A percentile compares a stretch with the other conserved stretches of the same genome.
Evolutionary conservation across 1,284 basidiomycete genomes (phyloP).

Genomic region (Trametes pubescens): DNA sequence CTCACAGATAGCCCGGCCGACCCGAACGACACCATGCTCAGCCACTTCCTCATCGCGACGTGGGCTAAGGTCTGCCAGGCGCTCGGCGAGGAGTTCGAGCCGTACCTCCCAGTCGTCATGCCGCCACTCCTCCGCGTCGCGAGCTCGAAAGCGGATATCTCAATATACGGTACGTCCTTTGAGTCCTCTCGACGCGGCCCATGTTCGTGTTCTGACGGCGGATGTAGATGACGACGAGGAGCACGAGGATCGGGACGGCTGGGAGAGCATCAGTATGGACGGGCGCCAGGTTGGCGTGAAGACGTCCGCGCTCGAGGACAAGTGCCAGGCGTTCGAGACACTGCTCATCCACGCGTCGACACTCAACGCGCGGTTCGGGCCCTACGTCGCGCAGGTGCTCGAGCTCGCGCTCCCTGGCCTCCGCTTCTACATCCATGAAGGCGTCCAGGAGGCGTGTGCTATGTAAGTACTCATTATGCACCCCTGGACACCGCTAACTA

Average conservation of each 20-base stretch:
- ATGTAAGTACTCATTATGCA: conserved; percentile 55
- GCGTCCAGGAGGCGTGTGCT: conserved; percentile 80
- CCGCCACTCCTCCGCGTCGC: conserved; percentile 79
- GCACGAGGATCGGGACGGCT: conserved; percentile 69
- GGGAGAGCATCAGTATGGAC: conserved; percentile 80
- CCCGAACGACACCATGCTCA: conserved; percentile 69
- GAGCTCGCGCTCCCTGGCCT: conserved; percentile 77
- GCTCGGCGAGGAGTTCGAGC: conserved; percentile 82
- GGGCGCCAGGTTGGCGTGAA: conserved; percentile 80
- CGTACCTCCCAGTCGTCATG: conserved; percentile 85
- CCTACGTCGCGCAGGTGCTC: conserved; percentile 74
- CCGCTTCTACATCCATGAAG: conserved; percentile 82
- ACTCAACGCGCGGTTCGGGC: conserved; percentile 72
- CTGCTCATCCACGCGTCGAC: conserved; percentile 82
- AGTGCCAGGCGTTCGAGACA: conserved; percentile 87
- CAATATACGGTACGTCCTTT: conserved; percentile 67
- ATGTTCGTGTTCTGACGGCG: background rate
- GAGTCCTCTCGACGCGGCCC: too few species aligned
- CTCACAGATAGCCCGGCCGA: conserved; percentile 67
- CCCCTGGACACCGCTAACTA: background rate
- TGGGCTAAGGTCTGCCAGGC: conserved; percentile 88
- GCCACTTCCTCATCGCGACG: conserved; percentile 76
- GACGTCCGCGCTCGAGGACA: conserved; percentile 85
- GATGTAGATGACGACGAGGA: conserved; percentile 61
- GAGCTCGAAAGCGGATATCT: conserved; percentile 80